These are phyloP conservation scores for Discostella stelligeroides DNA, from an alignment of 108 stramenopile genomes.

Conservation along the genomic window DNA sequence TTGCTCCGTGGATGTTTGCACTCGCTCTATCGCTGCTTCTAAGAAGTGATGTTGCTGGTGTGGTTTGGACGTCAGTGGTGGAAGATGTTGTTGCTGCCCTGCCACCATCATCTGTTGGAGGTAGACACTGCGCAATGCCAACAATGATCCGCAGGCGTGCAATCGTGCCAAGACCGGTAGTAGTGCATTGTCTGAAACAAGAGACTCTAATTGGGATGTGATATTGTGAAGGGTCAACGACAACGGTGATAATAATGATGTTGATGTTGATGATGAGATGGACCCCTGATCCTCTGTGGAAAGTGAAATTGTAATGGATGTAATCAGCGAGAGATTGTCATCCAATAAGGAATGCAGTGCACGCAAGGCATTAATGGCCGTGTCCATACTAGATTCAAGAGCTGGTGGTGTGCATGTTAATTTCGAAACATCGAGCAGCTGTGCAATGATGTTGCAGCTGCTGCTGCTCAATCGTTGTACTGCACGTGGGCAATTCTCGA, in stretches of 20 bases:
- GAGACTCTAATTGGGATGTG: constrained; percentile 15
- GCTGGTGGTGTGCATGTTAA: no score
- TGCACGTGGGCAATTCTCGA: constrained; percentile 39
- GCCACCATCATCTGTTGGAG: constrained; percentile 6
- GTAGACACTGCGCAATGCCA: constrained; percentile 46
- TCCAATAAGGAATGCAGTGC: constrained; percentile 71
- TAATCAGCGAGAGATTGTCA: constrained; percentile 59
- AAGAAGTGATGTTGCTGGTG: no score
- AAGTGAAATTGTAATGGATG: neutral
- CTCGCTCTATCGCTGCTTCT: neutral
- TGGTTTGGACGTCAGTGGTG: neutral
- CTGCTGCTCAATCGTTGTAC: constrained; percentile 18
- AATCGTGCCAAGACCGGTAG: constrained; percentile 39
- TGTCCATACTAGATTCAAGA: constrained; percentile 29
- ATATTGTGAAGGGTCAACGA: neutral
- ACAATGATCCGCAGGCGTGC: constrained; percentile 57
- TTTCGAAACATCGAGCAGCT: no score
- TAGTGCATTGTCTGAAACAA: constrained; percentile 6
- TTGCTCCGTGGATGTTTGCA: constrained; percentile 21
- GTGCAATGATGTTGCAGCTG: no score
- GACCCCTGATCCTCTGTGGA: neutral
- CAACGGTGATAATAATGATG: neutral
- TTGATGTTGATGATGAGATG: neutral
- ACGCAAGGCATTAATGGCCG: constrained; percentile 53
- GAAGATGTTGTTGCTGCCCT: neutral